Base-by-base conservation (phyloP, 345 rosid species). In the Brassica cretica region DNA sequence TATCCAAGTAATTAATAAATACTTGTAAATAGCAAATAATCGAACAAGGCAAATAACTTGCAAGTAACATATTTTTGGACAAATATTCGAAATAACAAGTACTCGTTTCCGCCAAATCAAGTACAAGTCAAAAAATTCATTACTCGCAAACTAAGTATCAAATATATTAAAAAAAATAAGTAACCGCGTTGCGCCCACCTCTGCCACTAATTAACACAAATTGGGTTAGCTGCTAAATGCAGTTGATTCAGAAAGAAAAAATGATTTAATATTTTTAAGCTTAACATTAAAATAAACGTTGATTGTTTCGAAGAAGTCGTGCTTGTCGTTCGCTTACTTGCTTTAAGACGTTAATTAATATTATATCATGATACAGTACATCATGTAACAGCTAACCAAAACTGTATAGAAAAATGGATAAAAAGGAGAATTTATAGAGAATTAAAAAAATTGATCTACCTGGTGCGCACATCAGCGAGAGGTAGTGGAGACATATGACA, bases 401-500 rank as follows among this genome's bases (percentile, higher is more conserved):
- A 3, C n/a, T 56, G 60, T 49, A 5, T 14, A 5, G 56, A 49
- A 29, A 44, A 5, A 29, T 55, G 51, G 71, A 77, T 77, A 77
- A 66, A 21, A 30, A 2, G 6, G 6, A 66, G 49, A 68, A 33
- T 71, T 37, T 18, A 24, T 21, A 79, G 49, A 75, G 70, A 66
- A 74, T 56, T 63, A 64, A 25, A 65, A 65, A 75, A 55, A 69
- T 18, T 68, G 76, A 71, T 80, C 79, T 53, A 80, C 68, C 83
- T 80, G 83, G 83, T 75, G 79, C 82, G 83, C 83, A 70, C 72
- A 75, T 64, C 80, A 75, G 76, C 76, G 10, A 75, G 68, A 64
- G 60, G 62, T 80, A 70, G 79, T 75, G 83, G 80, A 80, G 80
- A 75, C 59, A 53, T 72, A 66, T 70, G 64, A 71, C 80, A 59